Evolutionary conservation across 2,329 filamentous ascomycete species (phyloP), one percentile per base, ranked within the genome.

Genomic region (Paecilomyces formosus): DNA sequence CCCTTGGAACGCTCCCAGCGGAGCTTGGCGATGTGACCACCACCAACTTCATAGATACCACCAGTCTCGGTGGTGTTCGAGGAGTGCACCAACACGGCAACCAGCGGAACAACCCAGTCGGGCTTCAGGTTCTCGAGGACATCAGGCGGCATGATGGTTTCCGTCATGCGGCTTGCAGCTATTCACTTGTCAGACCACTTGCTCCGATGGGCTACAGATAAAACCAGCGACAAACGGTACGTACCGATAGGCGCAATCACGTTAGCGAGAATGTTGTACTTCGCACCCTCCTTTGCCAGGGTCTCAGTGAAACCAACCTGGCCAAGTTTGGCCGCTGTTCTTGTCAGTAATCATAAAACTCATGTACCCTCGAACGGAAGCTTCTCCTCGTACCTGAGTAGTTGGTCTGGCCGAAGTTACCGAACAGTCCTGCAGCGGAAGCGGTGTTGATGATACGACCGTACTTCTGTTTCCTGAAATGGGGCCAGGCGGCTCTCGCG

Each of bases 381-480:
- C 28, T 18, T 49, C 24, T 22, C 15, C 50, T 61, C 79, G 62
- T 76, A 86, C 82, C 82, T 57, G 93, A 96, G 79, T 99, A 99
- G 79, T 97, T 97, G 74, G 87, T 85, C 80, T 97, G 93, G 65
- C 93, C 94, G 71, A 97, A 97, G 79, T 86, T 94, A 70, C 94
- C 94, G 74, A 96, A 97, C 57, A 99, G 82, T 69, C 94, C 94
- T 62, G 94, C 92, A 58, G 92, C 92, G n/a, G 93, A 97, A 39
- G 93, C 86, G 24, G 94, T 97, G 82, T 95, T 97, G 79, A 99
- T 96, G 66, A 99, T 82, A 68, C 94, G 86, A 63, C 94, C 94
- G 74, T 90, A 99, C 85, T 97, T 97, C 79, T 99, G 94, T 81
- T 97, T 97, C 72, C 93, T 85, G 84, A 99, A 97, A 78, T 97